Evolutionary conservation across 116 monocot genomes (phyloP), one percentile per base, ranked within the genome.

Genomic region (Dioscorea cayenensis): DNA sequence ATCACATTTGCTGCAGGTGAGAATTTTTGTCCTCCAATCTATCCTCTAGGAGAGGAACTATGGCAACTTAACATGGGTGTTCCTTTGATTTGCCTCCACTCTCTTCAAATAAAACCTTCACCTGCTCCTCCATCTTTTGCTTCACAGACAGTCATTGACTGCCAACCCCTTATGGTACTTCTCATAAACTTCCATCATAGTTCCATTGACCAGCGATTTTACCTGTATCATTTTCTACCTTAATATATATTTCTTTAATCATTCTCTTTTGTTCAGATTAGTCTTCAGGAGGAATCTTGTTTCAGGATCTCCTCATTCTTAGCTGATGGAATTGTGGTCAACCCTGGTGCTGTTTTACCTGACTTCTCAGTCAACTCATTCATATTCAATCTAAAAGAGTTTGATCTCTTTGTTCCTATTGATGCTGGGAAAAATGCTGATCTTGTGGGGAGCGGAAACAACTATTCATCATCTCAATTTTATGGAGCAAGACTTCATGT

Each of bases 201-300:
- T 67, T 43, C 14, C 43, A 71, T n/a, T 55, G n/a, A 55, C 55
- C n/a, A n/a, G n/a, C 17, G 5, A 55, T 55, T n/a, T n/a, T 69
- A 32, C 67, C 62, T 32, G 10, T 32, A 20, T 60, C 35, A 13
- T 72, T 21, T 62, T 27, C 19, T 38, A 32, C n/a, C 43, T 72
- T 1, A 25, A 25, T 72, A 5, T 64, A 25, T 14, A 36, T 78
- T 21, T 63, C 71, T 55, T 22, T 76, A 43, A 43, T 43, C 8
- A 38, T 43, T 12, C 7, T 43, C 43, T 43, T 43, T 43, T 43
- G 43, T 79, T 73, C 85, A 99, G 99, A 89, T 99, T 72, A 75
- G 84, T 73, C 89, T 99, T 73, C 93, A 94, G 78, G 99, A 99
- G 72, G 91, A 92, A 73, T 86, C 99, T n/a, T 99, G 90, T 73